Evolutionary conservation across 2,329 filamentous ascomycete species (phyloP).

Genomic region (Cadophora luteo-olivacea): DNA sequence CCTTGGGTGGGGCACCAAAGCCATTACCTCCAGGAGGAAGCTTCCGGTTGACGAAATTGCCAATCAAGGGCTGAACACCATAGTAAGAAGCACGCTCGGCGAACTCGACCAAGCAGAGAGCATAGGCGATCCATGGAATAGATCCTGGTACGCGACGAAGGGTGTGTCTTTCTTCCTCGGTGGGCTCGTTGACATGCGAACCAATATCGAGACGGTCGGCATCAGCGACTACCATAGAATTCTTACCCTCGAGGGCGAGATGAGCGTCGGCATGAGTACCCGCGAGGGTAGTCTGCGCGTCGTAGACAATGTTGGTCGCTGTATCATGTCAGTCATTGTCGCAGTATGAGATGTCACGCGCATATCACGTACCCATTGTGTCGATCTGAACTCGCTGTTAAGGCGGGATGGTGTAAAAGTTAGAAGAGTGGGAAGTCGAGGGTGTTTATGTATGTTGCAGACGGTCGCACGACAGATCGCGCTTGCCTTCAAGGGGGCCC

Average conservation of each 20-base stretch:
- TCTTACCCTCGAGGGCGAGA: slow-evolving; percentile 30
- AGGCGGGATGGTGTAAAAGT: neutral
- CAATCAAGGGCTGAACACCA: slow-evolving; percentile 65
- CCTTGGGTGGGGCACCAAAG: slow-evolving; percentile 46
- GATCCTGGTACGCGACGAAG: slow-evolving; percentile 68
- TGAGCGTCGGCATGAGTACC: slow-evolving; percentile 25
- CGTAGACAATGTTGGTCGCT: slow-evolving; percentile 19
- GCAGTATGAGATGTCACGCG: neutral
- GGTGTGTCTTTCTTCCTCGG: slow-evolving; percentile 65
- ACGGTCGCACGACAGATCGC: neutral
- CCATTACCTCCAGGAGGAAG: slow-evolving; percentile 56
- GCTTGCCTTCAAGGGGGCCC: neutral
- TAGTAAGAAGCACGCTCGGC: slow-evolving; percentile 83
- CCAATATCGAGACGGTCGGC: slow-evolving; percentile 20
- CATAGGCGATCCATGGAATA: slow-evolving; percentile 71
- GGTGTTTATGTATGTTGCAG: slow-evolving; percentile 6
- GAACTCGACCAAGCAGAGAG: slow-evolving; percentile 74
- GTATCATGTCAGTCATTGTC: slow-evolving; percentile 4
- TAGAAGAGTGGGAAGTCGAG: neutral
- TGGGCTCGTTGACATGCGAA: slow-evolving; percentile 49
- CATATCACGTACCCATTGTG: slow-evolving; percentile 17
- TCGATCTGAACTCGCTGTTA: slow-evolving; percentile 11
- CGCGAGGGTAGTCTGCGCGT: slow-evolving; percentile 18
- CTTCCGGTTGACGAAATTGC: slow-evolving; percentile 67
- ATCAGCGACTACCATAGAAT: slow-evolving; percentile 30